A percentile compares a stretch with the other conserved stretches of the same genome.
phyloP scores from a whole-genome alignment of 148 eudicot species.

The Fagopyrum homotropicum region DNA sequence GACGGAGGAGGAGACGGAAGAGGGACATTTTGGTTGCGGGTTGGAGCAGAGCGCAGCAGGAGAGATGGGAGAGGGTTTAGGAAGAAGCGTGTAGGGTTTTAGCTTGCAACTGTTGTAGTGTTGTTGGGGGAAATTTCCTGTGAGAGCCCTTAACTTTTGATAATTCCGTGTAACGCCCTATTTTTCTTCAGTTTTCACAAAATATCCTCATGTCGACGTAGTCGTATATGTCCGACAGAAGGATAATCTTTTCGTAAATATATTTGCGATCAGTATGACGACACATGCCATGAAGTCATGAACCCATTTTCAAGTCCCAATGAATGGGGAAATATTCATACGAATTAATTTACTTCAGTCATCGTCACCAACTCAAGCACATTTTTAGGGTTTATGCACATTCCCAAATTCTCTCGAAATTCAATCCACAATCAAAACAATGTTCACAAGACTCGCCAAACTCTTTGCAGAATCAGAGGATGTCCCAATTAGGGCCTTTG shows the following conservation, averaged over 20 bases:
- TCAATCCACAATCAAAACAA: not conserved
- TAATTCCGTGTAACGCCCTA: no score
- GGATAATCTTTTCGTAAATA: not conserved
- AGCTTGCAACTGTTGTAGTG: not conserved
- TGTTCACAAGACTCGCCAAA: not conserved
- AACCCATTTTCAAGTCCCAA: not conserved
- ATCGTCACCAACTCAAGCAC: not conserved
- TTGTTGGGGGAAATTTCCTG: no score
- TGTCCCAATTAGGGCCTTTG: not conserved
- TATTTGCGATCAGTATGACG: not conserved
- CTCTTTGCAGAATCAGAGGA: not conserved
- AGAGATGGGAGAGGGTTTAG: not conserved
- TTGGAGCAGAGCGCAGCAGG: not conserved
- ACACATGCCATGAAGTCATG: not conserved
- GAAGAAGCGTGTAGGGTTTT: not conserved
- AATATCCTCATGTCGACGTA: no score
- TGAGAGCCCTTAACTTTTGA: no score
- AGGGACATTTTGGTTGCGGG: constrained; percentile 29
- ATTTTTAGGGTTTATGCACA: not conserved
- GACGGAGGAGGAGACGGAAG: constrained; percentile 32
- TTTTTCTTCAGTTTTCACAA: no score
- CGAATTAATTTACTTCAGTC: no score
- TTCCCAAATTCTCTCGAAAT: not conserved
- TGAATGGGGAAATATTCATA: not conserved
- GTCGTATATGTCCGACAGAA: no score